phyloP scores from a whole-genome alignment of 2,329 filamentous ascomycete species.

The Grosmannia penicillata region DNA sequence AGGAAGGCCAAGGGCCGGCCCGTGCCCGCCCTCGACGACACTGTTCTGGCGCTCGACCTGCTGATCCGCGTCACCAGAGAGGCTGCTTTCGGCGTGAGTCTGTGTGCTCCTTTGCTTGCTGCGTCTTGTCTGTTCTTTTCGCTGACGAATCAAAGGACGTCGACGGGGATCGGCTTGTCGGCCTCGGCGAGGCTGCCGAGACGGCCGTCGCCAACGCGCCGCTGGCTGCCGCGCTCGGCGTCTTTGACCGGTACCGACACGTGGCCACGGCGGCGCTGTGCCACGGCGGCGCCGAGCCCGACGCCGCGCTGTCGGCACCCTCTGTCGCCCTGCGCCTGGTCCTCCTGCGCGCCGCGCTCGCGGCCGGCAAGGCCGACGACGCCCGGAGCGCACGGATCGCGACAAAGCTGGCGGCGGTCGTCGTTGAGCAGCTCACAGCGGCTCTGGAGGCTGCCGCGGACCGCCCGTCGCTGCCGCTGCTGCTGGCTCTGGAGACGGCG shows the following conservation, averaged over 20 bases:
- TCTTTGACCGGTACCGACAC: slow-evolving; percentile 3
- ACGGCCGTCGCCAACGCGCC: background rate
- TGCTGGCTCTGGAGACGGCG: slow-evolving; percentile 12
- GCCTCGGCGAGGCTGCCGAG: slow-evolving; percentile 14
- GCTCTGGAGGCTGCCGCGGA: background rate
- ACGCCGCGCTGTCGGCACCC: background rate
- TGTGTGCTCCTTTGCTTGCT: background rate
- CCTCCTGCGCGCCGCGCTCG: background rate
- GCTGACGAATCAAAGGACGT: slow-evolving; percentile 17
- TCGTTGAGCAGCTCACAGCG: slow-evolving; percentile 1
- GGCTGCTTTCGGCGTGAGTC: slow-evolving; percentile 24
- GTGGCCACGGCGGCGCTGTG: slow-evolving; percentile 1
- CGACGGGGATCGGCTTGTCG: slow-evolving; percentile 22
- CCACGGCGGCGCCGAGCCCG: background rate
- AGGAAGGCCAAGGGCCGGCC: background rate
- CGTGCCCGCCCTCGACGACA: slow-evolving; percentile 8
- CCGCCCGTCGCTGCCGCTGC: slow-evolving; percentile 6
- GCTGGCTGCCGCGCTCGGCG: background rate
- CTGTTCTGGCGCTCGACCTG: slow-evolving; percentile 26
- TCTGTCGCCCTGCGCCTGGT: background rate
- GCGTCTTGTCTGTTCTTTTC: slow-evolving; percentile 2
- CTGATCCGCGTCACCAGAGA: slow-evolving; percentile 33
- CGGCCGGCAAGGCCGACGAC: background rate
- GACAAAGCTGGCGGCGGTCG: background rate
- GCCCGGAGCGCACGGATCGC: background rate